Percentiles rank a stretch among this genome's conserved stretches.
phyloP scores from a whole-genome alignment of 148 eudicot species.

The Rhododendron mucronatum region DNA sequence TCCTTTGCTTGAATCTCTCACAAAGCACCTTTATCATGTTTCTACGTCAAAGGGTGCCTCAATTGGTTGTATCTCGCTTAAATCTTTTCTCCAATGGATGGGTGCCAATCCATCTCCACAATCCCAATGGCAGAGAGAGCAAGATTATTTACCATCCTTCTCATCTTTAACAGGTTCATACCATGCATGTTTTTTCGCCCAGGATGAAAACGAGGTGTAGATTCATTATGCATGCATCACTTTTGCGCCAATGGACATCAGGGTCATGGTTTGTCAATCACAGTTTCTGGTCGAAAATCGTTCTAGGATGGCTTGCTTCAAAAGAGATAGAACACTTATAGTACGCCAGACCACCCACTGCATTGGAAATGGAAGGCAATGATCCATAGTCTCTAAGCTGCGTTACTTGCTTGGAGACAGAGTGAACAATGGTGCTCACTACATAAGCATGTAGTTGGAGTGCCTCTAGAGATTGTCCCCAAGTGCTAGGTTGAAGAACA shows the following conservation, averaged over 20 bases:
- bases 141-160: neutral
- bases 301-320: neutral
- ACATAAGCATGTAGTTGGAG: neutral
- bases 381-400: neutral
- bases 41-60: neutral
- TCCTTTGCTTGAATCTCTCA: neutral
- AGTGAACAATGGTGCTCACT: neutral
- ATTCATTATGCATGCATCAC: neutral
- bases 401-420: neutral
- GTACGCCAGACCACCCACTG: neutral
- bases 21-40: neutral
- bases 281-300: neutral
- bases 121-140: neutral
- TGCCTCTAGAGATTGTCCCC: neutral
- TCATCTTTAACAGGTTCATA: neutral
- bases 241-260: neutral
- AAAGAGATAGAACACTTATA: neutral
- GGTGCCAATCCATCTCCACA: neutral
- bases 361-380: neutral
- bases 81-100: neutral
- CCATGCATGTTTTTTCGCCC: neutral
- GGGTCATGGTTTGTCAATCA: neutral
- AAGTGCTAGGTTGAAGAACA: neutral
- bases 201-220: neutral
- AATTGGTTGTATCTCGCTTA: neutral